Percentiles rank a stretch among this genome's conserved stretches.
Conservation (phyloP, 2,329 filamentous ascomycete species). For the Nemania abortiva region DNA sequence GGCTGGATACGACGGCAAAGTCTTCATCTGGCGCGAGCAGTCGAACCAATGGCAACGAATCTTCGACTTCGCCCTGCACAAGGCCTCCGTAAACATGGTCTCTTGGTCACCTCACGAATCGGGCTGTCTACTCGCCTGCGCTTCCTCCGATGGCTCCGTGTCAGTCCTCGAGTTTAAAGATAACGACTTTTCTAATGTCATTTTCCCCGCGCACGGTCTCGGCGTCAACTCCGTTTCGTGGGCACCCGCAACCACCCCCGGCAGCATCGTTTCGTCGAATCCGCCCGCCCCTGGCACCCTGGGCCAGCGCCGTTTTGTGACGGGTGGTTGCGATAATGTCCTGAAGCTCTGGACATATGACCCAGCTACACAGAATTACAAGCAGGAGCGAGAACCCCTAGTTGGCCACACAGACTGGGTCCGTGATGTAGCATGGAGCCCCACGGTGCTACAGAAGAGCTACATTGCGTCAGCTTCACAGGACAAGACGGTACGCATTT, state of each 20-base stretch:
- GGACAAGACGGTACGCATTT: constrained; percentile 97
- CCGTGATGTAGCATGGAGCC: constrained; percentile 95
- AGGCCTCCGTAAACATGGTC: constrained; percentile 95
- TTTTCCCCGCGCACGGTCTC: constrained; percentile 91
- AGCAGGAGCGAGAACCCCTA: constrained; percentile 73
- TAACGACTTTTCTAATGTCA: constrained; percentile 89
- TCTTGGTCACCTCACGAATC: constrained; percentile 98
- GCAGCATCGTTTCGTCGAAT: constrained; percentile 82
- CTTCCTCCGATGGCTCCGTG: constrained; percentile 92
- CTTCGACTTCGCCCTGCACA: constrained; percentile 93
- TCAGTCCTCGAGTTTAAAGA: constrained; percentile 97
- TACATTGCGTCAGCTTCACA: constrained; percentile 97
- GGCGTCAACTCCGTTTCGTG: constrained; percentile 97
- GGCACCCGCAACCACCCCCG: constrained; percentile 87
- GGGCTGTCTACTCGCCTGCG: constrained; percentile 93
- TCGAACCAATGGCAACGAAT: constrained; percentile 82
- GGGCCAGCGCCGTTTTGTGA: constrained; percentile 86
- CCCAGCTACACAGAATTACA: constrained; percentile 69
- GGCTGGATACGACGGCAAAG: constrained; percentile 96
- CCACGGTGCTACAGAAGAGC: constrained; percentile 92
- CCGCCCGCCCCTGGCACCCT: constrained; percentile 67
- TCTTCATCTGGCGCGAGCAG: constrained; percentile 98
- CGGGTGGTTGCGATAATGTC: constrained; percentile 91
- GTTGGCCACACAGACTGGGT: constrained; percentile 95
- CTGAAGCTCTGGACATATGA: constrained; percentile 95